Evolutionary conservation across 257 asterid species (phyloP).

Genomic region (Solanum bulbocastanum): DNA sequence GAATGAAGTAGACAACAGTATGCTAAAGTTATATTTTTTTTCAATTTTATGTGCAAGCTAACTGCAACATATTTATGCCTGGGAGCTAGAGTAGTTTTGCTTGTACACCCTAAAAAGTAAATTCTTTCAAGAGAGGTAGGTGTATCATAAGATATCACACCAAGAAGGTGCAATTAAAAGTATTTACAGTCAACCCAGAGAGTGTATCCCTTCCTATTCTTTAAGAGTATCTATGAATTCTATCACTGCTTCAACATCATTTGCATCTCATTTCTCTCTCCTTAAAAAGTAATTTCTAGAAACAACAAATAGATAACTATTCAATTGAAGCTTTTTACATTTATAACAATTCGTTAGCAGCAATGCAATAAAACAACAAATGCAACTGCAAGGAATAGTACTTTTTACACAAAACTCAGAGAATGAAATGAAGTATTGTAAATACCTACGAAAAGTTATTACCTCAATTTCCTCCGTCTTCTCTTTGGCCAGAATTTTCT

Average conservation of each 20-base stretch:
- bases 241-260: background rate
- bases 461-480: constrained; percentile 80
- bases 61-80: background rate
- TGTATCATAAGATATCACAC: background rate
- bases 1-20: background rate
- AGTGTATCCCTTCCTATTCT: background rate
- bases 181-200: background rate
- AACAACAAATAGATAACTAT: background rate
- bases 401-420: background rate
- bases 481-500: constrained; percentile 50
- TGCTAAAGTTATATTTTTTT: background rate
- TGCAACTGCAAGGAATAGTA: background rate
- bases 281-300: background rate
- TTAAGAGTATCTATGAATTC: background rate
- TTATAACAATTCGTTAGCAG: background rate
- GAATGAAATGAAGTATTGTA: background rate
- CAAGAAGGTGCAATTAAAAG: background rate
- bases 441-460: background rate
- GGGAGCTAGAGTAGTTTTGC: background rate
- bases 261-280: background rate
- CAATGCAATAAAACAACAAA: background rate
- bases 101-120: background rate
- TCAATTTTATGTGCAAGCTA: background rate
- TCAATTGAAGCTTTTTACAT: background rate
- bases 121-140: background rate